A percentile compares a stretch with the other conserved stretches of the same genome.
Evolutionary conservation across 805 yeast genomes (phyloP).

Genomic region (Saturnispora hagleri): DNA sequence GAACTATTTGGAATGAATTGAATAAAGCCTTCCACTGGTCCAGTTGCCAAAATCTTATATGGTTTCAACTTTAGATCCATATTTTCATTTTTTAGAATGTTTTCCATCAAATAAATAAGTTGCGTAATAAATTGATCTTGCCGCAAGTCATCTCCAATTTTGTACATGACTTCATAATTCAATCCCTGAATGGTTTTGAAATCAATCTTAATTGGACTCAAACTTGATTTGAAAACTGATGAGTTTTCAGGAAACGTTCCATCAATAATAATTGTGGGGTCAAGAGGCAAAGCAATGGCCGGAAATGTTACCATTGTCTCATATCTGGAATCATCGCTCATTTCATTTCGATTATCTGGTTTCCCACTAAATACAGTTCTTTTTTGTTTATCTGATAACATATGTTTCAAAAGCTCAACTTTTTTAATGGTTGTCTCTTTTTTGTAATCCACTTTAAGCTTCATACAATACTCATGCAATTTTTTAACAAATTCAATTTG

Average conservation of each 20-base stretch:
- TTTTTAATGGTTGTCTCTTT: slow-evolving; percentile 76
- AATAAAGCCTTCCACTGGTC: slow-evolving; percentile 83
- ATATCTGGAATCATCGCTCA: slow-evolving; percentile 9
- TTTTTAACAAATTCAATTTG: slow-evolving; percentile 66
- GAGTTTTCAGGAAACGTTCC: slow-evolving; percentile 77
- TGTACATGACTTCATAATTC: slow-evolving; percentile 77
- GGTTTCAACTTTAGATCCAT: slow-evolving; percentile 83
- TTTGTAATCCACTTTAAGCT: slow-evolving; percentile 43
- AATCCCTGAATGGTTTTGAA: slow-evolving; percentile 41
- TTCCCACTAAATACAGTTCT: slow-evolving; percentile 21
- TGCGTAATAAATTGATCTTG: slow-evolving; percentile 98
- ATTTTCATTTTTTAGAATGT: slow-evolving; percentile 76
- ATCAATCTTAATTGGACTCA: slow-evolving; percentile 79
- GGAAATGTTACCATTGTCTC: slow-evolving; percentile 30
- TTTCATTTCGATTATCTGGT: slow-evolving; percentile 3
- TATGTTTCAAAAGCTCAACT: slow-evolving; percentile 55
- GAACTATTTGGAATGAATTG: slow-evolving; percentile 94
- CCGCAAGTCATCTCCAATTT: slow-evolving; percentile 89
- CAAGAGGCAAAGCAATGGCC: slow-evolving; percentile 69
- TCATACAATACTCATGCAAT: slow-evolving; percentile 54
- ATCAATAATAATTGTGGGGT: slow-evolving; percentile 64
- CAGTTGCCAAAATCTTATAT: slow-evolving; percentile 82
- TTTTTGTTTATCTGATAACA: slow-evolving; percentile 43
- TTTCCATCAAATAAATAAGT: slow-evolving; percentile 85
- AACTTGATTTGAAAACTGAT: slow-evolving; percentile 81